Conservation (phyloP, 108 stramenopile species). For the Pseudonitzschia pungens region DNA sequence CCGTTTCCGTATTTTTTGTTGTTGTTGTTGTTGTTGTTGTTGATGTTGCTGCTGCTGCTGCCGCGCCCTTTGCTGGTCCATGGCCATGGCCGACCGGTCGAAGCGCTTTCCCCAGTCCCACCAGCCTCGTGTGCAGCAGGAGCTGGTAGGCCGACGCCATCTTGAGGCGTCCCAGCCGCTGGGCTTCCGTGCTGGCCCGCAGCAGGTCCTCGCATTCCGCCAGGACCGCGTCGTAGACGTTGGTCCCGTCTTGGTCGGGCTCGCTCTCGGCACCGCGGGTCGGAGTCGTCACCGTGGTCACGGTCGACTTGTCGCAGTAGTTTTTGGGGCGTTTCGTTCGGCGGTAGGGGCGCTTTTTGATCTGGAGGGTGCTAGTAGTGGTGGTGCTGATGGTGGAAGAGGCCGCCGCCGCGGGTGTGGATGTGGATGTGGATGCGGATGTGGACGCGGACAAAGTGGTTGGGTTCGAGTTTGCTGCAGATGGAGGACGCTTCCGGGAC, state of each 20-base stretch:
- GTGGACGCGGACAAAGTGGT: no score
- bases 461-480: not conserved
- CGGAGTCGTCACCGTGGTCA: constrained; percentile 40
- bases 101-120: constrained; percentile 81
- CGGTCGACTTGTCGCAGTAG: constrained; percentile 46
- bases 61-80: constrained; percentile 12
- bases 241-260: constrained; percentile 10
- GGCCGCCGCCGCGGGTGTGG: no score
- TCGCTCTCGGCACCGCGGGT: constrained; percentile 18
- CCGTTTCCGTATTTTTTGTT: not conserved
- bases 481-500: not conserved
- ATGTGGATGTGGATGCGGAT: no score
- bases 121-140: constrained; percentile 74
- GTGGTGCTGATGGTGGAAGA: not conserved
- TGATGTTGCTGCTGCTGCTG: constrained; percentile 25
- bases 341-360: constrained; percentile 44
- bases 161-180: constrained; percentile 71
- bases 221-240: constrained; percentile 71
- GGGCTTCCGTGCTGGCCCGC: constrained; percentile 72
- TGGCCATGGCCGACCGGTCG: constrained; percentile 48
- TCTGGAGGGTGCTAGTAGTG: not conserved
- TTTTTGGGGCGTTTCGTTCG: constrained; percentile 47
- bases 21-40: constrained; percentile 21
- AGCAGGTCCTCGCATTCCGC: constrained; percentile 74
- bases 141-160: constrained; percentile 69